These are phyloP conservation scores for Neurospora terricola DNA, from an alignment of 495 filamentous ascomycete species.

Conservation along the genomic window DNA sequence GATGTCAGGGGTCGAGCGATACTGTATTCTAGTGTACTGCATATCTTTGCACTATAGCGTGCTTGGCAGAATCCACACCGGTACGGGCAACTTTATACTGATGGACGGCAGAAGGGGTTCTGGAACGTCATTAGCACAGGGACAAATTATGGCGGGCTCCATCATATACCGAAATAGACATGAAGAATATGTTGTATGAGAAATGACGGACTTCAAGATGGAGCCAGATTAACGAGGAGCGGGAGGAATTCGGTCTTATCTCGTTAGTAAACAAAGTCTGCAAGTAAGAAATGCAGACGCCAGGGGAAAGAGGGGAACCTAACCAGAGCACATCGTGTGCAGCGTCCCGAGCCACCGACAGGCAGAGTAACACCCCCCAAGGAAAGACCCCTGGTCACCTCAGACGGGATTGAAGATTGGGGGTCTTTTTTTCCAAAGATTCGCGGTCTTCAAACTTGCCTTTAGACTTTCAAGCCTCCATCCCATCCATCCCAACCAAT, in stretches of 20 bases:
- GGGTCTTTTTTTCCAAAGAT: neutral
- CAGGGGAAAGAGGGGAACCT: neutral
- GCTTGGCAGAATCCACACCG: neutral
- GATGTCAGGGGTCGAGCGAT: neutral
- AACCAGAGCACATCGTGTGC: neutral
- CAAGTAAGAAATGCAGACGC: neutral
- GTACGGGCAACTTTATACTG: neutral
- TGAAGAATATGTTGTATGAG: neutral
- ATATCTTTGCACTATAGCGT: neutral
- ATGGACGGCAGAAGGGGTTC: neutral
- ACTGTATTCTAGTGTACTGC: neutral
- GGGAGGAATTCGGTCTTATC: neutral
- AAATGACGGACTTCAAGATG: neutral
- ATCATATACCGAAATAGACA: neutral
- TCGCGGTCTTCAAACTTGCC: neutral
- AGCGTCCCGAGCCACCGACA: too few species aligned
- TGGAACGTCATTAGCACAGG: neutral
- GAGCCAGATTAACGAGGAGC: neutral
- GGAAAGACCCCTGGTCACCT: neutral
- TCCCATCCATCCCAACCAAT: constrained; percentile 18
- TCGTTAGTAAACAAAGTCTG: neutral
- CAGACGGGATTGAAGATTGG: neutral
- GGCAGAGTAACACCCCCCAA: neutral
- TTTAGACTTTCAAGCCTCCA: neutral
- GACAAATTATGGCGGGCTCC: neutral